phyloP scores from a whole-genome alignment of 2,329 filamentous ascomycete genomes.

The Fusarium luffae region DNA sequence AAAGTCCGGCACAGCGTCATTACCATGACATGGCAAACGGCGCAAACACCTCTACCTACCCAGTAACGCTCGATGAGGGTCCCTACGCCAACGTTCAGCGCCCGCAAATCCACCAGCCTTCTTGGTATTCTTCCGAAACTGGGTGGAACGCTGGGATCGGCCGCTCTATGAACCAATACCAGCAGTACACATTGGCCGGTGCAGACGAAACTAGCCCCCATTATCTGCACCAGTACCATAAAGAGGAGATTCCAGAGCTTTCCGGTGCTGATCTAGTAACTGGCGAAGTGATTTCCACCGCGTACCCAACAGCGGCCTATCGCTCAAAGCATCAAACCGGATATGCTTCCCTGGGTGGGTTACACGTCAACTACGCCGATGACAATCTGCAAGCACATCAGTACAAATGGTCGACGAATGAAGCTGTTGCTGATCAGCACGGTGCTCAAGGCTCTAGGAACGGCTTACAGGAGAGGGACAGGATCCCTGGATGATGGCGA shows the following conservation, averaged over 20 bases:
- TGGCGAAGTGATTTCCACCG: not conserved
- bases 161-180: constrained; percentile 17
- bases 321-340: not conserved
- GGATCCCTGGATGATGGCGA: not conserved
- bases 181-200: constrained; percentile 17
- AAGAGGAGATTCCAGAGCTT: constrained; percentile 5
- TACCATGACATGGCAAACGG: not conserved
- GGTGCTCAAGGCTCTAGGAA: not conserved
- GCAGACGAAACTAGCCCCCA: not conserved
- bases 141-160: constrained; percentile 21
- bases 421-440: not conserved
- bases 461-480: not conserved
- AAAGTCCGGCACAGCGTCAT: not conserved
- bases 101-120: constrained; percentile 20
- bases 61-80: not conserved
- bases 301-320: not conserved
- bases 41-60: not conserved
- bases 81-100: not conserved
- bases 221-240: not conserved
- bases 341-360: not conserved
- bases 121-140: constrained; percentile 23
- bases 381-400: constrained; percentile 8
- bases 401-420: not conserved
- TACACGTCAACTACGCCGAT: not conserved
- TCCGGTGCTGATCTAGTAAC: not conserved